phyloP scores from a whole-genome alignment of 2,329 filamentous ascomycete species.

The Neoarthrinium moseri region DNA sequence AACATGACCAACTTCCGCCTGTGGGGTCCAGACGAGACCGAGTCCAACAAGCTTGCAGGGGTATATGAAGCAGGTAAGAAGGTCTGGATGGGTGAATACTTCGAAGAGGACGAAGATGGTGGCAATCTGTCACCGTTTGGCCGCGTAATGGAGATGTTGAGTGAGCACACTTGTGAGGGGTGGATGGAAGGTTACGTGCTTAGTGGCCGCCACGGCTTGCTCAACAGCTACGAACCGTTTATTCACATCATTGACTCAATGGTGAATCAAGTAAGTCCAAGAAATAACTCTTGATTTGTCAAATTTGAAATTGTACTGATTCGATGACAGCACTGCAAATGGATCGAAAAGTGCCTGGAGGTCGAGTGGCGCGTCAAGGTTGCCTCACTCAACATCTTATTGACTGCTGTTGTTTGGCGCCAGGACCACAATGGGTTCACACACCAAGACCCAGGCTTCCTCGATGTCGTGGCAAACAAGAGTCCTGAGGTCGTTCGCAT shows the following conservation, averaged over 20 bases:
- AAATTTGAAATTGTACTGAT: slow-evolving; percentile 14
- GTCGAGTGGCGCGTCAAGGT: slow-evolving; percentile 74
- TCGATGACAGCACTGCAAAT: slow-evolving; percentile 67
- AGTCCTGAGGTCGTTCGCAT: slow-evolving; percentile 77
- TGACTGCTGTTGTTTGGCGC: slow-evolving; percentile 77
- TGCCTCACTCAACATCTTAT: slow-evolving; percentile 74
- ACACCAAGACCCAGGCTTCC: slow-evolving; percentile 77
- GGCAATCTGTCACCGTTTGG: slow-evolving; percentile 69
- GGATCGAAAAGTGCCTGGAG: slow-evolving; percentile 79
- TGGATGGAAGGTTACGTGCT: slow-evolving; percentile 80
- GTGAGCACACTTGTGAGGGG: slow-evolving; percentile 75
- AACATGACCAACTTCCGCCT: slow-evolving; percentile 71
- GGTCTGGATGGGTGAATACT: slow-evolving; percentile 77
- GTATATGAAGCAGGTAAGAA: slow-evolving; percentile 77
- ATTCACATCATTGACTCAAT: slow-evolving; percentile 83
- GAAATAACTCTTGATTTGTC: background rate
- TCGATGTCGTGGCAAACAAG: slow-evolving; percentile 78
- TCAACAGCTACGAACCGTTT: slow-evolving; percentile 82
- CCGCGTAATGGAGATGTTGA: slow-evolving; percentile 82
- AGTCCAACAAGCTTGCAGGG: slow-evolving; percentile 73
- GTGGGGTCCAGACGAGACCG: slow-evolving; percentile 78
- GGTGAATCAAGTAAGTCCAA: slow-evolving; percentile 67
- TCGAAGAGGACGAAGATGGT: slow-evolving; percentile 72
- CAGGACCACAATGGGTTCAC: slow-evolving; percentile 86
- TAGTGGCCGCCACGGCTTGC: slow-evolving; percentile 70